These are phyloP conservation scores for Stentor coeruleus DNA, from an alignment of 73 alveolate genomes.

Conservation along the genomic window DNA sequence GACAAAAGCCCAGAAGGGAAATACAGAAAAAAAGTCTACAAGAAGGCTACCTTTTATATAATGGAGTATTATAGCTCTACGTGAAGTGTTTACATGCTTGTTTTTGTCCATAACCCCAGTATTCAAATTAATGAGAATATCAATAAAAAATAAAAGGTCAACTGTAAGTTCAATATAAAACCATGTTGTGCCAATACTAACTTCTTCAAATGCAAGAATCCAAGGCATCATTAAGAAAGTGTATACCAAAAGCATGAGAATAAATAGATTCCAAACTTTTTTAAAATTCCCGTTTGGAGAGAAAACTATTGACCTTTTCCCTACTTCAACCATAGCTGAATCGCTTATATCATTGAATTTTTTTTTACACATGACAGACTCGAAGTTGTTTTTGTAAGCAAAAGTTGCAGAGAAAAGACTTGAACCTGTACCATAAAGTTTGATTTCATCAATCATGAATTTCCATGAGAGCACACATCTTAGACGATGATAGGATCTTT, in stretches of 20 bases:
- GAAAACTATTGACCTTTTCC: background rate
- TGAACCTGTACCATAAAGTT: slow-evolving; percentile 42
- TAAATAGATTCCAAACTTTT: slow-evolving; percentile 38
- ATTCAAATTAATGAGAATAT: slow-evolving; percentile 37
- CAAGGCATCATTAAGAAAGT: slow-evolving; percentile 57
- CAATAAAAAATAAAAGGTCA: slow-evolving; percentile 45
- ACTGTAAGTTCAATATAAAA: slow-evolving; percentile 31
- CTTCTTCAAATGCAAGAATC: slow-evolving; percentile 41
- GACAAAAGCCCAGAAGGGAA: slow-evolving; percentile 26
- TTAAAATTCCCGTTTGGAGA: background rate
- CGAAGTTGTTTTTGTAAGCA: slow-evolving; percentile 15
- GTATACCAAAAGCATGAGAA: slow-evolving; percentile 36
- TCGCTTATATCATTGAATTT: background rate
- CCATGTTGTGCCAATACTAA: slow-evolving; percentile 12
- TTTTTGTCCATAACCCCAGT: slow-evolving; percentile 42
- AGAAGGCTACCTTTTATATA: slow-evolving; percentile 8
- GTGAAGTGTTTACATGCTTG: background rate
- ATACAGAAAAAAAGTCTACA: background rate
- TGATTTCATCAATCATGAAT: slow-evolving; percentile 29
- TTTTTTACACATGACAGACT: slow-evolving; percentile 4
- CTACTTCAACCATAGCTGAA: background rate
- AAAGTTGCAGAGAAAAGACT: slow-evolving; percentile 25
- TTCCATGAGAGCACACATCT: background rate
- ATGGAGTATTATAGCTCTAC: background rate
- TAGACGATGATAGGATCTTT: background rate